Evolutionary conservation across 2,329 filamentous ascomycete species (phyloP), one percentile per base, ranked within the genome.

Genomic region (Talaromyces sp.): DNA sequence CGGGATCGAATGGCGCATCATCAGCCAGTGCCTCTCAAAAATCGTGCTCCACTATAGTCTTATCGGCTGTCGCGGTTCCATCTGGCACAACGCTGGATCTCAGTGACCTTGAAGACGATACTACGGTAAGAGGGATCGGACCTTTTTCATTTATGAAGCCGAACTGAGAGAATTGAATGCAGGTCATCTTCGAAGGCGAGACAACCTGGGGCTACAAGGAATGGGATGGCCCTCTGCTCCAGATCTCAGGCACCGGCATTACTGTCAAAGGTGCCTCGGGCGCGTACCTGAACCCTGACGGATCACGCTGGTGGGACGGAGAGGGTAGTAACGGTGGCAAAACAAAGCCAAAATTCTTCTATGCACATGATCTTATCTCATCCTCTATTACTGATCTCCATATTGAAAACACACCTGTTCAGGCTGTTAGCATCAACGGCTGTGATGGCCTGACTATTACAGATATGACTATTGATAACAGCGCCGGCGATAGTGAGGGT

Each of bases 181-280:
- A 78, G 74, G 80, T 88, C 63, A 83, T 82, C 65, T 89, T 89
- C 72, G 72, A 83, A 59, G 88, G 87, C 51, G 83, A 78, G 19
- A 89, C 87, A 21, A 85, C 82, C 58, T 90, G 87, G 67, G 86
- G 79, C 19, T 88, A 88, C 74, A 77, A 84, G 64, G 82, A 87
- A 67, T 89, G 86, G 87, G 71, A 72, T 1, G 87, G 87, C 0
- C 87, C 87, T 54, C 77, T 90, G 17, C 79, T 90, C 65, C 80
- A 80, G 31, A 77, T 89, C 63, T 81, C 81, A 1, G 87, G 87
- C 48, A 82, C 72, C 31, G 75, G 77, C 62, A 79, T 88, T 65
- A 79, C 77, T 27, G 77, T 88, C 35, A 76, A 76, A 9, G 83
- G 82, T 54, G 80, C 80, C 24, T 65, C 74, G 0, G 85, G 81